Percentiles rank a stretch among this genome's conserved stretches.
phyloP scores from a whole-genome alignment of 345 rosid species.

The Dipteronia dyeriana region DNA sequence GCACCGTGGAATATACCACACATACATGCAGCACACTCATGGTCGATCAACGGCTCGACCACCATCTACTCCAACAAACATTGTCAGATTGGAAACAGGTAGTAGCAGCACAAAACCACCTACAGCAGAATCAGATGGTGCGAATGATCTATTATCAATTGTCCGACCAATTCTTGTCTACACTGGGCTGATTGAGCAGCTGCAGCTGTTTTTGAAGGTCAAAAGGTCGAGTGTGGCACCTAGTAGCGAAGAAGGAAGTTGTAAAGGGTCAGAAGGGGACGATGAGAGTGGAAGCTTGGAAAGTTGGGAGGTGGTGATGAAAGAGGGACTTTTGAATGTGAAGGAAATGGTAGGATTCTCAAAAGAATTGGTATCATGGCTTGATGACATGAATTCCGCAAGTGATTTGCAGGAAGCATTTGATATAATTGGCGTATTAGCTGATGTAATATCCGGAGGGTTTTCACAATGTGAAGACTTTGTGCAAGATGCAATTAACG shows the following conservation, averaged over 20 bases:
- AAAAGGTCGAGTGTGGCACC: slow-evolving; percentile 41
- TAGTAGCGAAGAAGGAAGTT: slow-evolving; percentile 45
- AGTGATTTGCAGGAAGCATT: slow-evolving; percentile 88
- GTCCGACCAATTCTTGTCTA: slow-evolving; percentile 84
- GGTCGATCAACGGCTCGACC: slow-evolving; percentile 54
- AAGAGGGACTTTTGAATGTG: slow-evolving; percentile 64
- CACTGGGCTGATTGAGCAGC: slow-evolving; percentile 89
- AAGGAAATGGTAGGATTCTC: slow-evolving; percentile 86
- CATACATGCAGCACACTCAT: slow-evolving; percentile 86
- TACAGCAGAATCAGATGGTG: slow-evolving; percentile 37
- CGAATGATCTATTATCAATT: slow-evolving; percentile 63
- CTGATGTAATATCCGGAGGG: slow-evolving; percentile 79
- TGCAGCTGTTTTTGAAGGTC: slow-evolving; percentile 76
- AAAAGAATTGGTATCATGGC: slow-evolving; percentile 80
- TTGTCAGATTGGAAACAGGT: slow-evolving; percentile 45
- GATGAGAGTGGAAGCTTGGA: slow-evolving; percentile 55
- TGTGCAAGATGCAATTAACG: slow-evolving; percentile 64
- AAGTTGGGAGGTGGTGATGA: slow-evolving; percentile 82
- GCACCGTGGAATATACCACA: slow-evolving; percentile 88
- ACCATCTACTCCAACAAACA: slow-evolving; percentile 31
- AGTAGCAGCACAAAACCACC: slow-evolving; percentile 38
- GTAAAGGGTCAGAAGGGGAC: slow-evolving; percentile 31
- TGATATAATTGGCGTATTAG: slow-evolving; percentile 72
- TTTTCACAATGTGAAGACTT: slow-evolving; percentile 67
- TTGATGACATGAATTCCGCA: slow-evolving; percentile 75